Base-by-base conservation (phyloP, 1,139 yeast species). In the Wickerhamomyces sp. region DNA sequence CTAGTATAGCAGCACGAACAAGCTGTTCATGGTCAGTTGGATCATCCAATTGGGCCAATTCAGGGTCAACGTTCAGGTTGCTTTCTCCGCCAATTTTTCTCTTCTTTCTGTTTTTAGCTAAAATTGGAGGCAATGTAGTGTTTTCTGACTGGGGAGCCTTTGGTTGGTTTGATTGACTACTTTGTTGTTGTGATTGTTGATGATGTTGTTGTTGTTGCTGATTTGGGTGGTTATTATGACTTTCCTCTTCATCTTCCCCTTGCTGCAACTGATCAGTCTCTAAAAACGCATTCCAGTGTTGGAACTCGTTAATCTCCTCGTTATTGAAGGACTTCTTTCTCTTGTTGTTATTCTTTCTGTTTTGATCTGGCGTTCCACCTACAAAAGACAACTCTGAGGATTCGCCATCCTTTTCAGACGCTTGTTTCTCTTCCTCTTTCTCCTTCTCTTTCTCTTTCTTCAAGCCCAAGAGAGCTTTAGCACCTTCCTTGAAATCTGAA, bases 311-410 rank as follows among this genome's bases (percentile, higher is more conserved):
- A 25, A 49, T 44, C 37, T 55, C 52, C 19, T 54, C 57, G 35
- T 49, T 47, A 30, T 44, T 46, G 33, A 51, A 43, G 2, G 60
- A 45, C 39, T 53, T 51, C 47, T 49, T 50, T 35, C 54, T 47
- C 42, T 56, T 56, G 36, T 29, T 40, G 36, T 29, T 40, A 18
- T 43, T 47, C 32, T 48, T 48, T 34, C 52, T 54, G 31, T 48
- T 53, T 38, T 59, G 56, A 25, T 70, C 75, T 36, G 78, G 60
- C 2, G 78, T 72, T 6, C 79, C 81, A 14, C 84, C 85, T 9
- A 82, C 90, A 49, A 76, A 75, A 42, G 76, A 72, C 77, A 82
- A 70, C 27, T 82, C 87, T 0, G 88, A 90, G n/a, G 84, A 89
- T 51, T 77, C 84, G 7, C 78, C 84, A 4, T 79, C 50, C 29